Percentiles rank a stretch among this genome's conserved stretches.
Evolutionary conservation across 768 basidiomycete genomes (phyloP).

Genomic region (Omphalotus guepiniiformis): DNA sequence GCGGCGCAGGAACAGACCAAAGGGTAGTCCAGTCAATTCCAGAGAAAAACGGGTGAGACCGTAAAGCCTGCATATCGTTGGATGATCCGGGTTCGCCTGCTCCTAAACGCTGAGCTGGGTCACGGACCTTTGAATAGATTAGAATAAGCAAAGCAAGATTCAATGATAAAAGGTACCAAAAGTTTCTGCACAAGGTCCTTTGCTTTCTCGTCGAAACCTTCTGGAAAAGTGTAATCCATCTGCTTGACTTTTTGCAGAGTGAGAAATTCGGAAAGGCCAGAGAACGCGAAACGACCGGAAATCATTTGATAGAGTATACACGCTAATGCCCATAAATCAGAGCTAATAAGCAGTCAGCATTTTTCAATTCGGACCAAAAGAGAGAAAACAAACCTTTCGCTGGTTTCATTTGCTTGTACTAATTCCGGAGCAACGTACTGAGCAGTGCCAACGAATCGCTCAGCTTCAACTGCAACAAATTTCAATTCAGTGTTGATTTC

Average conservation of each 20-base stretch:
- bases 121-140: conserved; percentile 42
- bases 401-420: conserved; percentile 66
- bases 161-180: conserved; percentile 46
- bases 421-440: conserved; percentile 91
- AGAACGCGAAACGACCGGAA: conserved; percentile 87
- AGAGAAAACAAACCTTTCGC: conserved; percentile 54
- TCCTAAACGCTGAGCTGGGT: conserved; percentile 59
- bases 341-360: conserved; percentile 38
- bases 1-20: conserved; percentile 62
- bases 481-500: conserved; percentile 6
- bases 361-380: conserved; percentile 11
- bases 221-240: conserved; percentile 82
- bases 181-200: conserved; percentile 75
- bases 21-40: conserved; percentile 56
- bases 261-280: conserved; percentile 86
- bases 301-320: conserved; percentile 95
- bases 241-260: conserved; percentile 94
- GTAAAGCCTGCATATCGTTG: conserved; percentile 43
- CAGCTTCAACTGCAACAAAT: conserved; percentile 40
- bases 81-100: conserved; percentile 37
- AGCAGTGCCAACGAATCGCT: conserved; percentile 86
- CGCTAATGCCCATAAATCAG: conserved; percentile 94
- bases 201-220: conserved; percentile 78
- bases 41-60: conserved; percentile 59
- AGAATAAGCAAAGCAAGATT: conserved; percentile 1